phyloP scores from a whole-genome alignment of 306 rosid genomes.

The Gynostemma pentaphyllum region DNA sequence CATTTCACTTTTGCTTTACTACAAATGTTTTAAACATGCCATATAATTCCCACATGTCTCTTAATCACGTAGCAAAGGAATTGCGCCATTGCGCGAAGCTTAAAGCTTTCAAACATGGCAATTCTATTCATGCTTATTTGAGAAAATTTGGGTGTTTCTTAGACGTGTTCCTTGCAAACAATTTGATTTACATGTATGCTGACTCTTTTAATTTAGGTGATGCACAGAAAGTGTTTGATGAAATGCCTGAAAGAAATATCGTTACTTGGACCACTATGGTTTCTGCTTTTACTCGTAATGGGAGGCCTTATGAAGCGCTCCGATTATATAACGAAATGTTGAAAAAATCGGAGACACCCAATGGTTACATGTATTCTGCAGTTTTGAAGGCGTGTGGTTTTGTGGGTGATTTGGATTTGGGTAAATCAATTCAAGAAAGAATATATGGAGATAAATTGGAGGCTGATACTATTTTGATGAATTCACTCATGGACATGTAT shows the following conservation, averaged over 20 bases:
- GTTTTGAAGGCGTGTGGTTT: conserved; percentile 73
- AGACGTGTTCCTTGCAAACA: conserved; percentile 43
- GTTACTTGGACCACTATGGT: conserved; percentile 77
- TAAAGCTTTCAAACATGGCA: conserved; percentile 35
- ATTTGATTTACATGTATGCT: conserved; percentile 39
- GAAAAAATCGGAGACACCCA: conserved; percentile 40
- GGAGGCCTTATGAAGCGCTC: conserved; percentile 47
- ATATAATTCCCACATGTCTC: neutral
- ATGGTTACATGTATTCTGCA: conserved; percentile 59
- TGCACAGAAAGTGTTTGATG: conserved; percentile 57
- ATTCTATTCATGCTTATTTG: conserved; percentile 45
- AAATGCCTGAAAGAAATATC: conserved; percentile 48
- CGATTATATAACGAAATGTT: conserved; percentile 34
- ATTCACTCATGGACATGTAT: conserved; percentile 78
- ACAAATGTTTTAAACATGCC: neutral
- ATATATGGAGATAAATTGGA: conserved; percentile 28
- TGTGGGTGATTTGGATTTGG: conserved; percentile 38
- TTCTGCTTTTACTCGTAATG: conserved; percentile 43
- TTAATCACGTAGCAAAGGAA: conserved; percentile 30
- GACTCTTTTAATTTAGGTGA: conserved; percentile 23
- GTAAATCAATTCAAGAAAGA: conserved; percentile 37
- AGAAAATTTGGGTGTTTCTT: conserved; percentile 38
- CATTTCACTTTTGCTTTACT: neutral
- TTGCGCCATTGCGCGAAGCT: conserved; percentile 42
- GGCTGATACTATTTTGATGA: conserved; percentile 68